Base-by-base conservation (phyloP, 768 basidiomycete species). In the Boletus subparvulus region DNA sequence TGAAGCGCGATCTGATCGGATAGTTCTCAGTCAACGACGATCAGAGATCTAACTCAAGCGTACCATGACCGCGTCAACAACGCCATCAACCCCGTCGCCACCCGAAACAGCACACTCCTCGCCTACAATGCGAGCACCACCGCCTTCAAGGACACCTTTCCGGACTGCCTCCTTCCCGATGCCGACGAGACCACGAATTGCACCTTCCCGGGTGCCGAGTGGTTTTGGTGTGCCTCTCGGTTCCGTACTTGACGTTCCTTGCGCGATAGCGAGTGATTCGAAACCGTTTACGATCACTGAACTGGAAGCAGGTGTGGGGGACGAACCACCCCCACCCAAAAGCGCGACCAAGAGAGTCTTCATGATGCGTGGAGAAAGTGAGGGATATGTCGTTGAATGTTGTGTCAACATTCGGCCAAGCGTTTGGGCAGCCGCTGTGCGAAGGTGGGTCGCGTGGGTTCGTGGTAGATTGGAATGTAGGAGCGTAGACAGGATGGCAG, bases 261-360 rank as follows among this genome's bases (percentile, higher is more conserved):
- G 59, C 2, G 58, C 56, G 43, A 67, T 65, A 6, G 61, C 49
- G 13, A 68, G 68, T 0, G 67, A 68, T 41, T 66, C 67, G 30
- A 71, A 69, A 7, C 69, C 69, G 14, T 69, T 69, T 6, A 71
- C 30, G 11, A 62, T 36, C 2, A 58, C 47, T 4, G 67, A 55
- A 10, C 36, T 63, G 6, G 69, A 52, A 7, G 50, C 13, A 7
- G 61, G 32, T 21, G 50, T 33, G 1, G 65, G 40, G 0, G 55
- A 17, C 0, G 69, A 58, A 21, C 65, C 59, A n/a, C 46, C 54
- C 41, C 53, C 69, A 33, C 69, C 69, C 41, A 93, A 80, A 3
- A 98, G 83, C 0, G 94, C 93, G 12, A 94, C 80, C 4, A 97
- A 79, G 4, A 98, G 84, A 0, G 96, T 97, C 70, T 97, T 97